phyloP scores from a whole-genome alignment of 108 stramenopile species.

The Epithemia pelagica region DNA sequence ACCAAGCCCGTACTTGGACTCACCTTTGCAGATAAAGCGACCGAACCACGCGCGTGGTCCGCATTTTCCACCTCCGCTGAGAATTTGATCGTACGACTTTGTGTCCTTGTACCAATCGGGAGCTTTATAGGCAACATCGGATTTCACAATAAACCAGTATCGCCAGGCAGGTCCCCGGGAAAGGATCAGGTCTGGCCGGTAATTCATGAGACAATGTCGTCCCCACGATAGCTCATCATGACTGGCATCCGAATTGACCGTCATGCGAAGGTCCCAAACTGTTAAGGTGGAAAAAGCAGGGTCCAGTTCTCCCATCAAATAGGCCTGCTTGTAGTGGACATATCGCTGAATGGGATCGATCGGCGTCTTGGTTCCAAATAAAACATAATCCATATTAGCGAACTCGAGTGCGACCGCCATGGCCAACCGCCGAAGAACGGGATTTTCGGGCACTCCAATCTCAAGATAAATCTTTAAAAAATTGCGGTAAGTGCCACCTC shows the following conservation, averaged over 20 bases:
- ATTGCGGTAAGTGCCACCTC: slow-evolving; percentile 30
- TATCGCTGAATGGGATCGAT: slow-evolving; percentile 50
- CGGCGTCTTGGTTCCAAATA: slow-evolving; percentile 19
- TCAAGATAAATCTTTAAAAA: slow-evolving; percentile 25
- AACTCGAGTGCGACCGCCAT: slow-evolving; percentile 46
- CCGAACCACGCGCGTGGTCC: slow-evolving; percentile 59
- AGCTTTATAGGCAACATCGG: slow-evolving; percentile 34
- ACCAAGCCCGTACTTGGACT: slow-evolving; percentile 23
- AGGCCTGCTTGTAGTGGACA: slow-evolving; percentile 50
- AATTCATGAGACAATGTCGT: slow-evolving; percentile 41
- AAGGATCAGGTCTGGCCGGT: slow-evolving; percentile 34
- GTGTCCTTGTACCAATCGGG: slow-evolving; percentile 32
- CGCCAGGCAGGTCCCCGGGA: slow-evolving; percentile 27
- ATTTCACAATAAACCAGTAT: slow-evolving; percentile 32
- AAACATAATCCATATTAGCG: not conserved
- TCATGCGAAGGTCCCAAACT: slow-evolving; percentile 46
- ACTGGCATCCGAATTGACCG: slow-evolving; percentile 47
- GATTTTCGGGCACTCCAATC: slow-evolving; percentile 18
- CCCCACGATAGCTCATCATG: slow-evolving; percentile 50
- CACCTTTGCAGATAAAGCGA: slow-evolving; percentile 38
- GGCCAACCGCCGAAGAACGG: slow-evolving; percentile 29
- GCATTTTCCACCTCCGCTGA: slow-evolving; percentile 47
- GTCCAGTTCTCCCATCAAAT: slow-evolving; percentile 47
- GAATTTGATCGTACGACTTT: slow-evolving; percentile 31
- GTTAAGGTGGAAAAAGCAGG: slow-evolving; percentile 35